A percentile compares a stretch with the other conserved stretches of the same genome.
These are phyloP conservation scores for Hypomyces rosellus DNA, from an alignment of 2,329 filamentous ascomycete genomes.

Conservation along the genomic window DNA sequence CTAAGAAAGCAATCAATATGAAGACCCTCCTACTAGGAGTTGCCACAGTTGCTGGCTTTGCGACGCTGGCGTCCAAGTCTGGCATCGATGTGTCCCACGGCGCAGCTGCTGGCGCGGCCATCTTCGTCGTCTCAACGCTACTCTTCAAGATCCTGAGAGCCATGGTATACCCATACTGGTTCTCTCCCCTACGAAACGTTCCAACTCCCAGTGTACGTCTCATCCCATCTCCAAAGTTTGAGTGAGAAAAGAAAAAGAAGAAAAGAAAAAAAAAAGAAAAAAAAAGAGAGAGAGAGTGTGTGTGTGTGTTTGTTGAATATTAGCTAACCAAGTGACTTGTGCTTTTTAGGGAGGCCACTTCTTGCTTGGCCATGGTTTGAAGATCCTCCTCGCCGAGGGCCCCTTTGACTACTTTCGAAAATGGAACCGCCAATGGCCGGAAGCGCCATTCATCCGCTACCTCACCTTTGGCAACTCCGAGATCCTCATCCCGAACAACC, in stretches of 20 bases:
- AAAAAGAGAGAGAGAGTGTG: too few species aligned
- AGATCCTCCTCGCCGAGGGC: neutral
- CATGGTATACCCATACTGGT: neutral
- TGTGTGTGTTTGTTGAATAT: too few species aligned
- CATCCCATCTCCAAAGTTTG: too few species aligned
- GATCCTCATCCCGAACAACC: constrained; percentile 20
- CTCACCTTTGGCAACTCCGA: constrained; percentile 21
- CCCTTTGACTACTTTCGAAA: constrained; percentile 15
- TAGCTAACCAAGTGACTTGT: neutral
- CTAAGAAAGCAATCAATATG: neutral
- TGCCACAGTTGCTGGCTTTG: neutral
- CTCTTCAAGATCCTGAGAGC: too few species aligned
- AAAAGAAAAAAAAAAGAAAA: too few species aligned
- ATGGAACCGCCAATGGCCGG: constrained; percentile 23
- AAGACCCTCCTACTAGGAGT: neutral
- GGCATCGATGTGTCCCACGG: neutral
- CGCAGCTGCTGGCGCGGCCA: neutral
- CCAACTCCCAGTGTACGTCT: neutral
- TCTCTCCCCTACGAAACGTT: neutral
- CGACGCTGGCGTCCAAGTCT: neutral
- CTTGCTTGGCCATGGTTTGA: neutral
- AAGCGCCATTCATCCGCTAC: constrained; percentile 23
- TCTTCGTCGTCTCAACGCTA: neutral
- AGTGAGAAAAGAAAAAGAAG: too few species aligned
- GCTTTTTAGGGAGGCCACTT: neutral